phyloP scores from a whole-genome alignment of 371 early-diverging fungal genomes.

The Mucor circinelloides region DNA sequence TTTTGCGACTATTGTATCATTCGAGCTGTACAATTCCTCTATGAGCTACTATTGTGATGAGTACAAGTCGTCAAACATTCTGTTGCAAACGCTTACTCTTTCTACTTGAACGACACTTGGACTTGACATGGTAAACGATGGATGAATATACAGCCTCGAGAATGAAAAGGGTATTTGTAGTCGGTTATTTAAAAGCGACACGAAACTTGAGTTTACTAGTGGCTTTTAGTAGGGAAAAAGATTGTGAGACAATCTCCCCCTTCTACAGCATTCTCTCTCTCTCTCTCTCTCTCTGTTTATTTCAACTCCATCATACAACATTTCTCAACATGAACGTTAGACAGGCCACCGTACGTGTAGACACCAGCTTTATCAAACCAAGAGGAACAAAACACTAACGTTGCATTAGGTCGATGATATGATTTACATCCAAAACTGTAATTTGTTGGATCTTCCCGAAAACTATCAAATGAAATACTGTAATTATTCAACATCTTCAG shows the following conservation, averaged over 20 bases:
- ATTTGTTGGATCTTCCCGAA: constrained; percentile 95
- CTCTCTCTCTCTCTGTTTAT: constrained; percentile 10
- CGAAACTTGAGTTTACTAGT: constrained; percentile 1
- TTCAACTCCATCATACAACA: not conserved
- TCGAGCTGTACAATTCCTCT: constrained; percentile 51
- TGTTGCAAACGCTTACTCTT: constrained; percentile 1
- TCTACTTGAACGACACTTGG: constrained; percentile 19
- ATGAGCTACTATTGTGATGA: constrained; percentile 20
- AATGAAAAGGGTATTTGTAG: not conserved
- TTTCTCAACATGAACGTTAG: constrained; percentile 59
- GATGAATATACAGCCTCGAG: not conserved
- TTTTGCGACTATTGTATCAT: constrained; percentile 46
- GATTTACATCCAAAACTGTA: constrained; percentile 93
- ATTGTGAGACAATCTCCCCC: not conserved
- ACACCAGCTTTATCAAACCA: not conserved
- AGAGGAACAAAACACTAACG: not conserved
- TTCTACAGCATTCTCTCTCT: constrained; percentile 7
- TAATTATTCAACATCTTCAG: constrained; percentile 20
- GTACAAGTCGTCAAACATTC: not conserved
- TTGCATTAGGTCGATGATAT: constrained; percentile 69
- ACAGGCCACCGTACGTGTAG: constrained; percentile 61
- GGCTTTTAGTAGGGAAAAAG: not conserved
- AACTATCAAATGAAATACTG: constrained; percentile 99
- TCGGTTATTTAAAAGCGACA: constrained; percentile 4
- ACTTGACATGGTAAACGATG: not conserved